Evolutionary conservation across 2,329 filamentous ascomycete species (phyloP).

Genomic region (Chaetomium sp.): DNA sequence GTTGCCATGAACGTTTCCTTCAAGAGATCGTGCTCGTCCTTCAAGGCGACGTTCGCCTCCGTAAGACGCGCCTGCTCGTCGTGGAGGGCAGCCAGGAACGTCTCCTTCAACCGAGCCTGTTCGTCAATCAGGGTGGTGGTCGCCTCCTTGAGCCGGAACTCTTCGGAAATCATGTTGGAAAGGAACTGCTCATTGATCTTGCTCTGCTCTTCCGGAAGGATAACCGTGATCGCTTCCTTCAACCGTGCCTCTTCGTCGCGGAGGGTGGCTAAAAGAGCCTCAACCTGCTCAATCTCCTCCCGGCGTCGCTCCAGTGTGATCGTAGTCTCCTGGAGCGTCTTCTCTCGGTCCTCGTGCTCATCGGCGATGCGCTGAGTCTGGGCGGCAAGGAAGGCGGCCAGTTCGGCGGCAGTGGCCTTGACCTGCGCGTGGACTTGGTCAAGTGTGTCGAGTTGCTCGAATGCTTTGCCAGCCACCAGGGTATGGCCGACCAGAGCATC

Average conservation of each 20-base stretch:
- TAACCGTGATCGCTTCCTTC: conserved; percentile 21
- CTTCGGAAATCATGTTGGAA: conserved; percentile 42
- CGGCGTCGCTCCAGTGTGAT: conserved; percentile 65
- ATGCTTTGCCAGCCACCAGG: conserved; percentile 59
- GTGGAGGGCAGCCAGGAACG: conserved; percentile 41
- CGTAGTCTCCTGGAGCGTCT: conserved; percentile 71
- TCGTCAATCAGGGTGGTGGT: conserved; percentile 36
- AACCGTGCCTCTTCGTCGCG: conserved; percentile 22
- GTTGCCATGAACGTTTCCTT: conserved; percentile 45
- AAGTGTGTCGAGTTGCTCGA: conserved; percentile 71
- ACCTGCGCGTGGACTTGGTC: conserved; percentile 88
- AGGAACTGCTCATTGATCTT: conserved; percentile 32
- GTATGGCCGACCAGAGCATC: conserved; percentile 56
- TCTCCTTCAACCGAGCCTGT: conserved; percentile 47
- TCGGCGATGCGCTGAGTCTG: conserved; percentile 71
- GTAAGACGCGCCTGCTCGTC: conserved; percentile 18
- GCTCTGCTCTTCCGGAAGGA: conserved; percentile 22
- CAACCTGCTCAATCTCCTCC: conserved; percentile 22
- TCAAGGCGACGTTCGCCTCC: conserved; percentile 18
- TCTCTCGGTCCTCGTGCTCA: conserved; percentile 72
- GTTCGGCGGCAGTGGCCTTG: conserved; percentile 72
- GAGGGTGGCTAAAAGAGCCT: conserved; percentile 16
- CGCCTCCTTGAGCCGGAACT: conserved; percentile 42
- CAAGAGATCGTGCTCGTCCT: conserved; percentile 44
- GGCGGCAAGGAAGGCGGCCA: conserved; percentile 71